Base-by-base conservation (phyloP, 306 rosid species). In the Datisca glomerata region DNA sequence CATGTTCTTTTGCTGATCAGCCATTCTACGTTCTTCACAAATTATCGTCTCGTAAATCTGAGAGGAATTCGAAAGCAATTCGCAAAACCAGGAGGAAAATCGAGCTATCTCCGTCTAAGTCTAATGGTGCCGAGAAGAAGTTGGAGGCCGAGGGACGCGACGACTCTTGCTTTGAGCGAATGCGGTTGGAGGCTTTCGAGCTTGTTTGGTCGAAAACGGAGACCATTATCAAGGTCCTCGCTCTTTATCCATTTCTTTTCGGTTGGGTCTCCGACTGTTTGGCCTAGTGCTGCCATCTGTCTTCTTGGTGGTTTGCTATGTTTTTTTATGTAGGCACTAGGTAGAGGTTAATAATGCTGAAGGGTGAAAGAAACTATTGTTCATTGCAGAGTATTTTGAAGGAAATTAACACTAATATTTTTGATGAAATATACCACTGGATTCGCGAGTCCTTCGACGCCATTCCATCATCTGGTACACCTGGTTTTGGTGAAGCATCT, bases 171-270 rank as follows among this genome's bases (percentile, higher is more conserved):
- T 55, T 40, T 56, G 60, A 64, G 54, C 48, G 37, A 51, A 35
- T 52, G 51, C 70, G 74, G 24, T 45, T 56, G 53, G 71, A 77
- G 49, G 68, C 91, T 45, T 75, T 76, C 45, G 57, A 49, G 45
- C 36, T 51, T 44, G 73, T 77, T 52, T 89, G 95, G 95, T 56
- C 75, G 5, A 75, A 58, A 65, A 77, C 77, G 15, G 78, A 83
- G 36, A 73, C 86, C 43, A 53, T 79, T 28, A 80, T 83, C 65
- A 70, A 72, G 94, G 94, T 84, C n/a, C n/a, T n/a, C n/a, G n/a
- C n/a, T n/a, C n/a, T n/a, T 17, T 45, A 2, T 59, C 13, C 1
- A 22, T 3, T 24, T 24, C 2, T 0, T 38, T 51, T 38, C 36
- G 9, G 18, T 15, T 49, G n/a, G n/a, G n/a, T n/a, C n/a, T n/a